Base-by-base conservation (phyloP, 73 alveolate species). In the Paramecium biaurelia region DNA sequence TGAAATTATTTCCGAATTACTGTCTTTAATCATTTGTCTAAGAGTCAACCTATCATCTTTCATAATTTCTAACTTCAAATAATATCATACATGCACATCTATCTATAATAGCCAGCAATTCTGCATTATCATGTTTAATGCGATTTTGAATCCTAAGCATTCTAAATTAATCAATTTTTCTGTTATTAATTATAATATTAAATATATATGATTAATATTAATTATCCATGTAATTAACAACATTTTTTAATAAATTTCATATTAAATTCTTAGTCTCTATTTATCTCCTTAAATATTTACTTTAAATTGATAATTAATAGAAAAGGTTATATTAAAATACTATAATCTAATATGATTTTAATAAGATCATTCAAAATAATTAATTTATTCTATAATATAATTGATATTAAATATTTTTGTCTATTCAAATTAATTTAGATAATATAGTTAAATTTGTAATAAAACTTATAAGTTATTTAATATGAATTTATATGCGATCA, bases 91-190 rank as follows among this genome's bases (percentile, higher is more conserved):
- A 79, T 79, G 90, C n/a, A 47, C 90, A 79, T 79, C 74, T 79
- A 38, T 79, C 90, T 11, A 79, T 45, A 11, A 79, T 42, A 23
- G 70, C 30, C 32, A 79, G 90, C 45, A 79, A 45, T 23, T 79
- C 90, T 20, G 90, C 74, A 79, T 79, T 79, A 43, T 79, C 90
- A 26, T 79, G 74, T 47, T 79, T 79, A 21, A 43, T 23, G 30
- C 74, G 45, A 26, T 43, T 79, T 79, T 43, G 90, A 79, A 79
- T 79, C 56, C 90, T 79, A n/a, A 30, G 90, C 90, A 79, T 79
- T 72, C 68, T 35, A 72, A 34, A 72, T 72, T 72, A 72, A 35
- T 35, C 45, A 72, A 72, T 72, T 72, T 72, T 72, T 72, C 86
- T 35, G 86, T 72, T 72, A 72, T 53, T 72, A 72, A 72, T 35